Evolutionary conservation across 176 grass and related monocot species (phyloP).

Genomic region (Urochloa ruziziensis): DNA sequence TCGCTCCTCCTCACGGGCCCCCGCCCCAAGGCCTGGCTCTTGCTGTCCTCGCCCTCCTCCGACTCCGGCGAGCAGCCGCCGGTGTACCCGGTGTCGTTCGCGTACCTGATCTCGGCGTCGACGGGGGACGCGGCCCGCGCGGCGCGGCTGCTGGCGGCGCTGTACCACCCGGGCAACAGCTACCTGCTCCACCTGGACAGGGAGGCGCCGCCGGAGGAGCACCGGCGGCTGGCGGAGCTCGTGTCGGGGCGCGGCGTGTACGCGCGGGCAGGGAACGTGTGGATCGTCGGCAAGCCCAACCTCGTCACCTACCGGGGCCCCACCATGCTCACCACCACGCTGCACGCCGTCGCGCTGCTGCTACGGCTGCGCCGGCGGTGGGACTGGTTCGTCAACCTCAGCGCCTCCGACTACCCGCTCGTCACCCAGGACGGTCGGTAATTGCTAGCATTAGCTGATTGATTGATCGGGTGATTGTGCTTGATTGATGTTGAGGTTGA

Average conservation of each 20-base stretch:
- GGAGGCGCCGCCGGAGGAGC: conserved; percentile 66
- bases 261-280: conserved; percentile 64
- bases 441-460: neutral
- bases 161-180: conserved; percentile 92
- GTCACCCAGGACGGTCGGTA: conserved; percentile 93
- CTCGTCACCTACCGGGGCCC: conserved; percentile 90
- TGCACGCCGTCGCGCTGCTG: conserved; percentile 84
- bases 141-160: conserved; percentile 59
- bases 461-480: neutral
- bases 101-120: conserved; percentile 90
- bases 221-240: conserved; percentile 51
- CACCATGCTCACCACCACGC: conserved; percentile 94
- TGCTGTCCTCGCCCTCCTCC: neutral
- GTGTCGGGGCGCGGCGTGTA: conserved; percentile 56
- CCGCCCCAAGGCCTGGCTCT: neutral
- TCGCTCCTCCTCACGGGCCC: conserved; percentile 51
- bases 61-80: neutral
- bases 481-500: neutral
- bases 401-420: conserved; percentile 91
- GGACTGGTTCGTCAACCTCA: conserved; percentile 99
- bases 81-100: conserved; percentile 82
- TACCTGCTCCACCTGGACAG: conserved; percentile 93
- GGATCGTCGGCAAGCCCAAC: conserved; percentile 77
- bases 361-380: conserved; percentile 61
- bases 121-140: conserved; percentile 61